phyloP scores from a whole-genome alignment of 805 yeast genomes.

The Candida insectalens region DNA sequence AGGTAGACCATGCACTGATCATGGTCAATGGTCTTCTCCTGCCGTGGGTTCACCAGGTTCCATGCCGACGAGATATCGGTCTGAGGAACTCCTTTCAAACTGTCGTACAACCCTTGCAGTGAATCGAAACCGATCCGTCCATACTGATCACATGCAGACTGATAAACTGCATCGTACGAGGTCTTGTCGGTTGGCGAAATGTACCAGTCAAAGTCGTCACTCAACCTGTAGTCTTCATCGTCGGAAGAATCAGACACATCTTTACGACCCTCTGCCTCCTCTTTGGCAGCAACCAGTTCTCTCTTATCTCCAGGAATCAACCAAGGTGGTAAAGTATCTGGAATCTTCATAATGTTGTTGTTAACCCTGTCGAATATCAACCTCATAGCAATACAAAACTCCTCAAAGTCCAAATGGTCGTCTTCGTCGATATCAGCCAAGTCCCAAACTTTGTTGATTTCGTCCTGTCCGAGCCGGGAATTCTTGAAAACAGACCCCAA shows the following conservation, averaged over 20 bases:
- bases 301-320: slow-evolving; percentile 83
- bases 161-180: slow-evolving; percentile 70
- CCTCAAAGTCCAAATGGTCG: slow-evolving; percentile 90
- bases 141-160: slow-evolving; percentile 61
- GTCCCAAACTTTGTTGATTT: slow-evolving; percentile 82
- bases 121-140: slow-evolving; percentile 77
- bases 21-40: slow-evolving; percentile 78
- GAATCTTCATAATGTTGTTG: slow-evolving; percentile 48
- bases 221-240: slow-evolving; percentile 52
- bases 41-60: slow-evolving; percentile 90
- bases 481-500: slow-evolving; percentile 83
- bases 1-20: slow-evolving; percentile 86
- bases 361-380: slow-evolving; percentile 86
- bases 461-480: slow-evolving; percentile 70
- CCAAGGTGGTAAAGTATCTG: slow-evolving; percentile 79
- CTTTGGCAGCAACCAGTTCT: slow-evolving; percentile 77
- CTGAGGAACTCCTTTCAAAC: slow-evolving; percentile 65
- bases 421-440: slow-evolving; percentile 89
- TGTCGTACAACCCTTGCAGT: slow-evolving; percentile 55
- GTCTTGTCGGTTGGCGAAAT: slow-evolving; percentile 80
- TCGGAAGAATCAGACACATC: slow-evolving; percentile 39
- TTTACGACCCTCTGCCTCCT: slow-evolving; percentile 34
- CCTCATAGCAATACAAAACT: slow-evolving; percentile 96
- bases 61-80: slow-evolving; percentile 86
- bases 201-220: slow-evolving; percentile 88